A percentile compares a stretch with the other conserved stretches of the same genome.
Conservation (phyloP, 2,329 filamentous ascomycete genomes). For the Berkeleyomyces rouxiae region DNA sequence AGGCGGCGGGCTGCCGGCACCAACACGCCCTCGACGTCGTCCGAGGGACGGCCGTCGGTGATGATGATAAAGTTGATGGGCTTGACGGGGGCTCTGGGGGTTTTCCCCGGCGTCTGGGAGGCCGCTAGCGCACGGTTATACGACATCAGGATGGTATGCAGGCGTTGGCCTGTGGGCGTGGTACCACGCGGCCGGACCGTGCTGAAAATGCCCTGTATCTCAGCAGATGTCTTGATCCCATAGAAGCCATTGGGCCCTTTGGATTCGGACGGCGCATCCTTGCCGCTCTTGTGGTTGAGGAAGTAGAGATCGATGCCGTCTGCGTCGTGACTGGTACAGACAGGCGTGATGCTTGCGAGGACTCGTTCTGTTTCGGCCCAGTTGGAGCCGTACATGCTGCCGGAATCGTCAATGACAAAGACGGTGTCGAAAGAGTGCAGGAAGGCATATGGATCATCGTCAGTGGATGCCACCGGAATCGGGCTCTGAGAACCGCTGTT, state of each 20-base stretch:
- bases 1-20: conserved; percentile 51
- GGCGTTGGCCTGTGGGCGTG: conserved; percentile 59
- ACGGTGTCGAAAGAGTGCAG: conserved; percentile 68
- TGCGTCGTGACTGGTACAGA: conserved; percentile 61
- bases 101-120: background rate
- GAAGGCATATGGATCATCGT: conserved; percentile 59
- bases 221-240: conserved; percentile 40
- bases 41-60: conserved; percentile 69
- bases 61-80: conserved; percentile 86
- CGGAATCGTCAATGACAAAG: conserved; percentile 85
- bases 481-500: conserved; percentile 13
- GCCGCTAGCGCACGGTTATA: conserved; percentile 32
- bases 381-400: conserved; percentile 59
- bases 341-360: conserved; percentile 57
- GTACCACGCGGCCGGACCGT: conserved; percentile 43
- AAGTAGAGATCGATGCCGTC: conserved; percentile 90
- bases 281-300: conserved; percentile 43
- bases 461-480: conserved; percentile 17
- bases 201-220: conserved; percentile 55
- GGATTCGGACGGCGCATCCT: conserved; percentile 4
- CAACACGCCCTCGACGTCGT: conserved; percentile 61
- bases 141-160: conserved; percentile 54
- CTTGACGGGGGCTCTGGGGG: conserved; percentile 31
- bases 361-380: conserved; percentile 63
- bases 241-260: conserved; percentile 39